Base-by-base conservation (phyloP, 352 stramenopile genomes). In the Globisporangium polare region DNA sequence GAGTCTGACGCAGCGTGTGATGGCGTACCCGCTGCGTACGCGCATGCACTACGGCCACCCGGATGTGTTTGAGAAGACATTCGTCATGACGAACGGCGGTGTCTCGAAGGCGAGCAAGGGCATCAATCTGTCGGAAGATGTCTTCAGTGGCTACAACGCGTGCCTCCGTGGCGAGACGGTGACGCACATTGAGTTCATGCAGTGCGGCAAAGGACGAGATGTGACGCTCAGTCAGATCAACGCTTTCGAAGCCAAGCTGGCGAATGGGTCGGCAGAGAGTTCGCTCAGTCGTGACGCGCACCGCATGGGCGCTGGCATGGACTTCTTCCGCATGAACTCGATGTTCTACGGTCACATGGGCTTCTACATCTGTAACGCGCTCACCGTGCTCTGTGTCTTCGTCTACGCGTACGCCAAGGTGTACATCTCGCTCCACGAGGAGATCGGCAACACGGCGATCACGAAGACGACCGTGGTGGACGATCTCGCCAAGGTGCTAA, bases 301-400 rank as follows among this genome's bases (percentile, higher is more conserved):
- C 56, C 79, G 88, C 51, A 94, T 96, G 88, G 84, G 79, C 20
- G 64, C 73, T 31, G 77, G 80, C 35, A 91, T 96, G 84, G 86
- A 94, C 58, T 96, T 96, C 31, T 96, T 94, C 74, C 86, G 88
- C 3, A 65, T 96, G 27, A 94, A 96, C 68, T 92, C 88, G 47
- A 92, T 92, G 80, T 95, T 93, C 63, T 95, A 95, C 69, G 81
- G 83, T 3, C 83, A 95, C 72, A 92, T 94, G 82, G 86, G 86
- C 15, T 95, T 92, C 58, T 95, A 95, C 75, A 91, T 95, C 27
- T 92, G 79, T 65, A 92, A 94, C 58, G 81, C 83, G 15, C 47
- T 95, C 42, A 83, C 85, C 3, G 82, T 95, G 51, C 57, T 94
- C 9, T 91, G 83, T 72, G 83, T 93, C 18, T 95, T 92, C 54